These are phyloP conservation scores for Raddia distichophylla DNA, from an alignment of 176 grass and related monocot species.

Conservation along the genomic window DNA sequence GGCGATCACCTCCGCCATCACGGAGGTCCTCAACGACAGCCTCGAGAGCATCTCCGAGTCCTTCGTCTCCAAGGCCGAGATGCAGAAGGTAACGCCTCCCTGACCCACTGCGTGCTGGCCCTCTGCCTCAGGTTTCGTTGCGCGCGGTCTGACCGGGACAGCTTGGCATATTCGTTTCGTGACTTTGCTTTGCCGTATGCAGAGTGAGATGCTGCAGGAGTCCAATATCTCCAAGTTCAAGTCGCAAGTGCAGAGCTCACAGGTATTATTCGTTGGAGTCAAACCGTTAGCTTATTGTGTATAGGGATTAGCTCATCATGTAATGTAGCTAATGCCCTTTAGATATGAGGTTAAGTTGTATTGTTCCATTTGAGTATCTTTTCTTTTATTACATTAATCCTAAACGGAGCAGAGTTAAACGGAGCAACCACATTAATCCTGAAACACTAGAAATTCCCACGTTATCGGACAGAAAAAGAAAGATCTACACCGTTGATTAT, in stretches of 20 bases:
- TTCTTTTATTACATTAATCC: too few species aligned
- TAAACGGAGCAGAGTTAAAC: too few species aligned
- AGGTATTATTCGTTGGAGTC: constrained; percentile 42
- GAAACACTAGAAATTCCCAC: too few species aligned
- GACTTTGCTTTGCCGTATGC: constrained; percentile 6
- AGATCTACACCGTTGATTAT: too few species aligned
- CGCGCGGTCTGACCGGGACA: background rate
- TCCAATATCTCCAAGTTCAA: constrained; percentile 89
- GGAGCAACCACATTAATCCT: too few species aligned
- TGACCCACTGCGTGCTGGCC: too few species aligned
- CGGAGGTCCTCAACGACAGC: constrained; percentile 95
- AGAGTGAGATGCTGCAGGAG: constrained; percentile 94
- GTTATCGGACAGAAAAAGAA: too few species aligned
- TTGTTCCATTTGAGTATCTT: background rate
- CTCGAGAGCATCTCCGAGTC: constrained; percentile 89
- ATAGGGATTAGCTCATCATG: background rate
- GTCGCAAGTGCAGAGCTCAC: constrained; percentile 75
- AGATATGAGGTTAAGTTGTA: constrained; percentile 6
- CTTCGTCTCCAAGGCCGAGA: constrained; percentile 85
- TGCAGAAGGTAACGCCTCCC: constrained; percentile 65
- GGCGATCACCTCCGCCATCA: constrained; percentile 91
- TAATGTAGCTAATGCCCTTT: background rate
- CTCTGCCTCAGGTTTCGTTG: background rate
- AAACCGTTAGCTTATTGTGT: background rate
- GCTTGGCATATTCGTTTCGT: background rate